These are phyloP conservation scores for Infundibulicybe gibba DNA, from an alignment of 768 basidiomycete genomes.

Conservation along the genomic window DNA sequence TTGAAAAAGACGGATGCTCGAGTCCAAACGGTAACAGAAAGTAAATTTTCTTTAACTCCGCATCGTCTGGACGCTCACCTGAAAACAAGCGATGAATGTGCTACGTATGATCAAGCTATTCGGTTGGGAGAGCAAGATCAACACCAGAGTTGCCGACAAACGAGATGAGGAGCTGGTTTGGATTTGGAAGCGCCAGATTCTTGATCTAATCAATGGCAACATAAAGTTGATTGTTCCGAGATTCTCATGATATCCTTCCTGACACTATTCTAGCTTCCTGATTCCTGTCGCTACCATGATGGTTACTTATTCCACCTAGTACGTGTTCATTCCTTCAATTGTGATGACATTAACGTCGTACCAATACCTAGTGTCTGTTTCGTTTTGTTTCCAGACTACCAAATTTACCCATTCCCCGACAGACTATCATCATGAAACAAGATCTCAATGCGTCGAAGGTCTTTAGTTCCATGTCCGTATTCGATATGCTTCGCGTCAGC, in stretches of 20 bases:
- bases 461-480: constrained; percentile 55
- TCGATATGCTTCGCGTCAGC: constrained; percentile 55
- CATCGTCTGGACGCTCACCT: too few relatives aligned
- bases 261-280: constrained; percentile 34
- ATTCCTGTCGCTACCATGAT: constrained; percentile 68
- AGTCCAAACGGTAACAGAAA: constrained; percentile 59
- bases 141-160: constrained; percentile 46
- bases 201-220: constrained; percentile 41
- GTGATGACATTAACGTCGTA: not conserved
- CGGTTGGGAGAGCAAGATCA: constrained; percentile 59
- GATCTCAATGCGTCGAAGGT: constrained; percentile 38
- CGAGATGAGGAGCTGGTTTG: constrained; percentile 58
- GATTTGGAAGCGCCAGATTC: constrained; percentile 49
- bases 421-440: constrained; percentile 38
- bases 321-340: constrained; percentile 18
- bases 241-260: not conserved
- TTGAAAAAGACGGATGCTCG: constrained; percentile 57
- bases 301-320: constrained; percentile 60
- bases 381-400: not conserved
- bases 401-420: constrained; percentile 2
- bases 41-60: constrained; percentile 22
- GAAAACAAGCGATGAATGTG: constrained; percentile 42
- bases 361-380: not conserved
- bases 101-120: constrained; percentile 72
- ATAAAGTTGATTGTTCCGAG: constrained; percentile 34